Conservation (phyloP, 83 land plant species). For the Diphasiastrum complanatum region DNA sequence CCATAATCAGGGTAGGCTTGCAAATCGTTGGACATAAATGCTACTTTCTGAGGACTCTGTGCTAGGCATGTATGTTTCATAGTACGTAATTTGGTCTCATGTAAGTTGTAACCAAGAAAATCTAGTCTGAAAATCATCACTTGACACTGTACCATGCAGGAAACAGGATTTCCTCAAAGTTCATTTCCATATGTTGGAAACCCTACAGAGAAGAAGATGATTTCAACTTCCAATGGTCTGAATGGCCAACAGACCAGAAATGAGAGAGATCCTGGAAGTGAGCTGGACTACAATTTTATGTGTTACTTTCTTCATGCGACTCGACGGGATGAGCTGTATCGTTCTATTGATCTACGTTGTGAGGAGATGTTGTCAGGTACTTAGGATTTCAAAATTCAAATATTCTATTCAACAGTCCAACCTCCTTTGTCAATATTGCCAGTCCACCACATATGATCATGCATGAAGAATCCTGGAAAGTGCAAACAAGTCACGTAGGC, state of each 20-base stretch:
- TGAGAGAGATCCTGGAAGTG: conserved; percentile 11
- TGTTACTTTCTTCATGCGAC: conserved; percentile 75
- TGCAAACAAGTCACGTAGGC: no score
- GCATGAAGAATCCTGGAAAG: no score
- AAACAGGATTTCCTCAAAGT: neutral
- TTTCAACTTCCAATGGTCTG: no score
- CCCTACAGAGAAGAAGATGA: no score
- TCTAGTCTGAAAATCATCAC: no score
- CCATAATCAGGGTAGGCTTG: conserved; percentile 59
- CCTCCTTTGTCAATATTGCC: no score
- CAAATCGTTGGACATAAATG: neutral
- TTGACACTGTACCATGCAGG: no score
- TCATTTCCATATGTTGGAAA: neutral
- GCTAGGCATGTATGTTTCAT: neutral
- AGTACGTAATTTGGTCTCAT: neutral
- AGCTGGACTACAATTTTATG: conserved; percentile 75
- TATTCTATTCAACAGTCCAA: no score
- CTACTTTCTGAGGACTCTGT: neutral
- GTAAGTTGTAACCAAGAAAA: no score
- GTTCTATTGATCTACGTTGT: conserved; percentile 74
- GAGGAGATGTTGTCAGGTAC: conserved; percentile 86
- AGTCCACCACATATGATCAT: no score
- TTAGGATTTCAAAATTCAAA: no score
- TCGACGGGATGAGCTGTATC: conserved; percentile 56
- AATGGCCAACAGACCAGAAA: neutral